These are phyloP conservation scores for Peronospora farinosa DNA, from an alignment of 352 stramenopile species.

Conservation along the genomic window DNA sequence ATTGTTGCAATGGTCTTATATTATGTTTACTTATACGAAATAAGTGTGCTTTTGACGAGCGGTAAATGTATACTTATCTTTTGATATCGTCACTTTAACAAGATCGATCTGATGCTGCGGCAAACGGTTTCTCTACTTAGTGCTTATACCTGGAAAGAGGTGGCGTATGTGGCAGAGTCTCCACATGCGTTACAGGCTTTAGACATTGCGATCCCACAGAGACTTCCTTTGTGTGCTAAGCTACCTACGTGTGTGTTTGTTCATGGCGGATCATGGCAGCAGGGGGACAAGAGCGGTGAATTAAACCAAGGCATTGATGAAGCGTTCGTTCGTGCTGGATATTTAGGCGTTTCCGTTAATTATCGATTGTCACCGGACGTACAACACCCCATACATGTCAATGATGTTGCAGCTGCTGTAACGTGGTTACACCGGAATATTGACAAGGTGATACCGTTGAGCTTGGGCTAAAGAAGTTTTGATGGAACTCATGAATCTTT, in stretches of 20 bases:
- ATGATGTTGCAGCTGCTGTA: constrained; percentile 55
- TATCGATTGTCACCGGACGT: constrained; percentile 79
- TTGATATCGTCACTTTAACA: neutral
- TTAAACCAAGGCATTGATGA: constrained; percentile 62
- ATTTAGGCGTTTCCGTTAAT: constrained; percentile 65
- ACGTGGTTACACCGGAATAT: constrained; percentile 64
- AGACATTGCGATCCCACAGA: constrained; percentile 58
- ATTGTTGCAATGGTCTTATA: constrained; percentile 7
- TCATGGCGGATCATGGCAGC: constrained; percentile 80
- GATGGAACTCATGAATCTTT: constrained; percentile 8
- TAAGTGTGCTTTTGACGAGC: neutral
- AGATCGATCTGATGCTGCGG: constrained; percentile 18
- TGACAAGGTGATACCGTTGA: constrained; percentile 42
- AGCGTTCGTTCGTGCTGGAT: constrained; percentile 48
- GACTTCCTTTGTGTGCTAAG: constrained; percentile 21
- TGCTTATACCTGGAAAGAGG: constrained; percentile 59
- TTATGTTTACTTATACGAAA: neutral
- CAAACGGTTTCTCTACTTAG: constrained; percentile 28
- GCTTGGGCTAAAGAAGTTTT: neutral
- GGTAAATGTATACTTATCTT: neutral
- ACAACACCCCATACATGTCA: constrained; percentile 56
- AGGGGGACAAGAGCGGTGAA: constrained; percentile 62
- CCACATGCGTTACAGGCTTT: constrained; percentile 46
- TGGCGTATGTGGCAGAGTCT: constrained; percentile 42
- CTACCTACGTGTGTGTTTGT: constrained; percentile 75